These are phyloP conservation scores for Metschnikowia similis DNA, from an alignment of 805 yeast genomes.

Conservation along the genomic window DNA sequence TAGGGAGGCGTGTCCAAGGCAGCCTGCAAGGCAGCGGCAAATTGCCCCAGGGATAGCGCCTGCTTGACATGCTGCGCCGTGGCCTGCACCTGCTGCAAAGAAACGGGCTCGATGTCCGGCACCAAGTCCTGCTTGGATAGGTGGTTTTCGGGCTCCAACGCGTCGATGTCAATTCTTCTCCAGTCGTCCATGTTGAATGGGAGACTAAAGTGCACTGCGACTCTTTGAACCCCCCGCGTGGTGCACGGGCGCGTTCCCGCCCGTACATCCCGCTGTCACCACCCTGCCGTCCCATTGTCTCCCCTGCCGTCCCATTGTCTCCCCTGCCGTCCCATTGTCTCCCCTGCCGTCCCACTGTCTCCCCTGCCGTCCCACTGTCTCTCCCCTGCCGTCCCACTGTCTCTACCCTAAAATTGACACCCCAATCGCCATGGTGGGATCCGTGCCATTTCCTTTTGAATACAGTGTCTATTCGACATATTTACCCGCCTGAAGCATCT, in stretches of 20 bases:
- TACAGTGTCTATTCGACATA: too few relatives aligned
- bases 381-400: too few relatives aligned
- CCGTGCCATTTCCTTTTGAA: too few relatives aligned
- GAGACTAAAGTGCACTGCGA: background rate
- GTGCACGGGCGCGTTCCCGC: background rate
- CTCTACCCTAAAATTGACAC: too few relatives aligned
- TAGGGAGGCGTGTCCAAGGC: constrained; percentile 79
- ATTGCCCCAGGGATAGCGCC: constrained; percentile 67
- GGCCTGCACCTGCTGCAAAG: constrained; percentile 49
- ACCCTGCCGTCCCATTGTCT: too few relatives aligned
- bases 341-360: too few relatives aligned
- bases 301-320: too few relatives aligned
- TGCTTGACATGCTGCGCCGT: constrained; percentile 57
- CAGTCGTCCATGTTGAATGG: constrained; percentile 56
- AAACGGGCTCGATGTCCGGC: constrained; percentile 45
- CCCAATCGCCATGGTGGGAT: too few relatives aligned
- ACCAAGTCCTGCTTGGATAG: constrained; percentile 60
- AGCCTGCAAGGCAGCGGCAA: constrained; percentile 57
- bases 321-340: too few relatives aligned
- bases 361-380: too few relatives aligned
- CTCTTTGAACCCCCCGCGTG: background rate
- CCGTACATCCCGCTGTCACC: background rate
- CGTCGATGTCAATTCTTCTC: constrained; percentile 95
- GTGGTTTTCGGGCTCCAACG: constrained; percentile 77
- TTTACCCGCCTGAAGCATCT: too few relatives aligned